Evolutionary conservation across 208 protist genomes (phyloP), one percentile per base, ranked within the genome.

Genomic region (Herpetomonas samuelpessoai): DNA sequence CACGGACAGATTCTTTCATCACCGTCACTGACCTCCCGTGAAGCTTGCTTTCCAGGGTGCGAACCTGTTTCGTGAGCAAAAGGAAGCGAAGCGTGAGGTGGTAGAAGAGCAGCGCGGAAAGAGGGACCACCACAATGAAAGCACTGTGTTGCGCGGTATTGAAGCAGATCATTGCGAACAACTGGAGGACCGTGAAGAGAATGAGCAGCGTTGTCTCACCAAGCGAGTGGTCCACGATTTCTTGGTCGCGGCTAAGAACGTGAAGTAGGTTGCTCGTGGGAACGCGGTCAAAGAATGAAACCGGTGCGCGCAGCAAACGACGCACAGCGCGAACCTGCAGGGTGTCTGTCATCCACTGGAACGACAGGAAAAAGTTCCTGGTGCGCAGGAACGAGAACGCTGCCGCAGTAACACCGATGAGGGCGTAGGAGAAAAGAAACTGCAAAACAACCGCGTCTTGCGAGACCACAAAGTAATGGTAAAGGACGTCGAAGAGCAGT

Each of bases 201-300:
- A 89, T 76, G 35, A 85, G 76, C 65, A 88, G 66, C 24, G 87
- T 63, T 9, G 79, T 84, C 48, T 87, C 76, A 2, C 76, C 76
- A 18, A 92, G 64, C 49, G 53, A 62, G 46, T 71, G 69, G 50
- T 89, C 86, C 14, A 85, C 82, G 30, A 88, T 71, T 50, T 84
- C 81, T 53, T 89, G 82, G 54, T 92, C 82, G 46, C 77, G 71
- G 56, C 69, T 86, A 14, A 92, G 74, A 9, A 85, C 68, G 22
- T 82, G 69, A 38, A 86, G 56, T 2, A 92, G 66, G 3, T 57
- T 68, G 41, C 86, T 83, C 3, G 68, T 66, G 14, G 82, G 59
- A 35, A 86, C 78, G 38, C 74, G 71, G 38, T 92, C 86, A 71
- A 89, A 92, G 57, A 83, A 89, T 31, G 86, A 92, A 9, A 83